Conservation (phyloP, 2,329 filamentous ascomycete genomes). For the Gnomoniopsis sp. region DNA sequence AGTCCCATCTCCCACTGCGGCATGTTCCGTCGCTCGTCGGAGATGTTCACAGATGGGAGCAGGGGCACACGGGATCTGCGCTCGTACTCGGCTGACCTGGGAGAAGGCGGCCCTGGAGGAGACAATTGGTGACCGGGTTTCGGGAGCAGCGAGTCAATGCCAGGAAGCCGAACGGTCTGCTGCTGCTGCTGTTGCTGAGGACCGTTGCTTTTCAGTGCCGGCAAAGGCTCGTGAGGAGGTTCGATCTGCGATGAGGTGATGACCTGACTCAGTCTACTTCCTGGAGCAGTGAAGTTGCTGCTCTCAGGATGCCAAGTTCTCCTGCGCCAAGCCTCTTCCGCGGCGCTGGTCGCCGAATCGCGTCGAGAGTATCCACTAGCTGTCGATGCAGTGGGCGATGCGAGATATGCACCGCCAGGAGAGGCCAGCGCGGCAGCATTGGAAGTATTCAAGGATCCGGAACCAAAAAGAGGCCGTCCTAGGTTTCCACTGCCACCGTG, state of each 20-base stretch:
- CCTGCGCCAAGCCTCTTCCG: conserved; percentile 75
- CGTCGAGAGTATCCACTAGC: conserved; percentile 58
- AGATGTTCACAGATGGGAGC: conserved; percentile 28
- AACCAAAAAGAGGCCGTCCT: conserved; percentile 52
- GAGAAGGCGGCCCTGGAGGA: conserved; percentile 64
- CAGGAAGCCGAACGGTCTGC: conserved; percentile 68
- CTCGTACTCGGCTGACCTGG: conserved; percentile 70
- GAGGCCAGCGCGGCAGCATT: conserved; percentile 53
- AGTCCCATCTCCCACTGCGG: conserved; percentile 63
- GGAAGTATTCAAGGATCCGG: conserved; percentile 53
- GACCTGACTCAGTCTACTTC: conserved; percentile 72
- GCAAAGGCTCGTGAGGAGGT: conserved; percentile 51
- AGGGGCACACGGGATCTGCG: conserved; percentile 34
- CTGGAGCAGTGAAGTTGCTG: conserved; percentile 60
- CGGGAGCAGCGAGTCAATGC: conserved; percentile 89
- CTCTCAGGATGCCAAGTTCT: conserved; percentile 90
- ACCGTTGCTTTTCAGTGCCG: conserved; percentile 37
- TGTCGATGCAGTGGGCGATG: conserved; percentile 63
- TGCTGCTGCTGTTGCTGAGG: conserved; percentile 45
- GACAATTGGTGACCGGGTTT: conserved; percentile 61
- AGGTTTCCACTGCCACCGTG: conserved; percentile 45
- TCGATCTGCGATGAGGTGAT: conserved; percentile 63
- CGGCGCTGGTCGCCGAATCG: conserved; percentile 59
- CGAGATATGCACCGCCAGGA: conserved; percentile 55
- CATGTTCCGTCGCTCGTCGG: conserved; percentile 48